A percentile compares a stretch with the other conserved stretches of the same genome.
These are phyloP conservation scores for Spinacia oleracea DNA, from an alignment of 179 eudicot species.

Conservation along the genomic window DNA sequence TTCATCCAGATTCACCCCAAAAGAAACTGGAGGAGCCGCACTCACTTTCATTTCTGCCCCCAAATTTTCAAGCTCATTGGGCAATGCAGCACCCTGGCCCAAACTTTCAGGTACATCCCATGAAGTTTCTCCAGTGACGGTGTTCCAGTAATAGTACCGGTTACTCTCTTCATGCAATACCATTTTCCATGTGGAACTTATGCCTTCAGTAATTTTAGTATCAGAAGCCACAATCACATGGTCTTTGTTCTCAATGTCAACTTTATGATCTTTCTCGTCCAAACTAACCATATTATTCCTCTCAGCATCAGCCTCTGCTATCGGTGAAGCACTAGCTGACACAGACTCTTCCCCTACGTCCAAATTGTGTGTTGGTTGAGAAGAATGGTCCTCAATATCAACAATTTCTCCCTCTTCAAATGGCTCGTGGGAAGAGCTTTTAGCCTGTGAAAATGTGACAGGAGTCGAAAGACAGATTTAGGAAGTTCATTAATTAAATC, in stretches of 20 bases:
- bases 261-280: conserved; percentile 28
- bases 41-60: conserved; percentile 33
- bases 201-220: conserved; percentile 35
- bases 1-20: conserved; percentile 27
- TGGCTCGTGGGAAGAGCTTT: conserved; percentile 26
- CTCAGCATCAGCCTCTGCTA: conserved; percentile 29
- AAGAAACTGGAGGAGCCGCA: conserved; percentile 24
- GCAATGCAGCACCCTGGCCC: conserved; percentile 43
- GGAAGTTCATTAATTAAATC: conserved; percentile 9
- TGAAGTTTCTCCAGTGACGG: conserved; percentile 85
- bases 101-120: conserved; percentile 81
- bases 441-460: conserved; percentile 38
- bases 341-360: conserved; percentile 32
- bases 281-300: conserved; percentile 28
- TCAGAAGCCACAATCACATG: conserved; percentile 41
- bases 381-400: conserved; percentile 28
- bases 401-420: conserved; percentile 36
- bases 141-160: conserved; percentile 89
- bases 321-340: conserved; percentile 32
- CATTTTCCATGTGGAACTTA: conserved; percentile 71
- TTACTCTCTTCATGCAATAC: conserved; percentile 94
- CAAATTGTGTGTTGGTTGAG: conserved; percentile 31
- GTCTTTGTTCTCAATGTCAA: conserved; percentile 22
- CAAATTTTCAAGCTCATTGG: conserved; percentile 35
- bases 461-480: conserved; percentile 6